Conservation (phyloP, 139 green algal genomes). For the Volvox africanus region DNA sequence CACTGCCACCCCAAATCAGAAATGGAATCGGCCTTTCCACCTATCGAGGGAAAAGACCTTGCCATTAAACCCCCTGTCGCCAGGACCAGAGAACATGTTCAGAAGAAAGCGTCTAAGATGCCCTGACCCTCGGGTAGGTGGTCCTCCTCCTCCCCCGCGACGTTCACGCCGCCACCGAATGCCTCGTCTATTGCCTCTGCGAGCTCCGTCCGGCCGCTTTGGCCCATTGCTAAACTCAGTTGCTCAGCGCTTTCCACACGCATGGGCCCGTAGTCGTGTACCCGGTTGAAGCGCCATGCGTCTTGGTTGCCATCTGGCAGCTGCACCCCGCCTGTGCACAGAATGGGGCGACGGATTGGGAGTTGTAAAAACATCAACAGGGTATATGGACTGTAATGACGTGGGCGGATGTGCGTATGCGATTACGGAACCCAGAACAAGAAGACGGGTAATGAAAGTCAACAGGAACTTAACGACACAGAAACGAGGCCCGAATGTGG, state of each 20-base stretch:
- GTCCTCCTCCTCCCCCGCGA: slow-evolving; percentile 5
- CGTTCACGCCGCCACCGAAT: neutral
- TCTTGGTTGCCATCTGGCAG: neutral
- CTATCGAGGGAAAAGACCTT: too few species aligned
- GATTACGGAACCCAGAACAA: too few species aligned
- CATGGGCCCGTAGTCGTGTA: slow-evolving; percentile 74
- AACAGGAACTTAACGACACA: too few species aligned
- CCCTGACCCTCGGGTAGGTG: neutral
- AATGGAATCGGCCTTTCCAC: too few species aligned
- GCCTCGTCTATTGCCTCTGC: neutral
- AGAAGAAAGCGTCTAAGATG: slow-evolving; percentile 33
- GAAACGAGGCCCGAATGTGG: too few species aligned
- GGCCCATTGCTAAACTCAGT: neutral
- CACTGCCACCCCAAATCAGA: too few species aligned
- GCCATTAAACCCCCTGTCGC: neutral
- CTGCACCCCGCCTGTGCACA: slow-evolving; percentile 4
- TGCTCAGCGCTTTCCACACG: slow-evolving; percentile 27
- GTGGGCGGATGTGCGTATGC: too few species aligned
- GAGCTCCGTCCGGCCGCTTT: neutral
- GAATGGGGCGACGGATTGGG: too few species aligned
- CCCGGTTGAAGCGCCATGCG: slow-evolving; percentile 89
- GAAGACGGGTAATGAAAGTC: too few species aligned
- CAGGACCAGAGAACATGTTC: neutral
- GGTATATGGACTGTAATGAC: too few species aligned
- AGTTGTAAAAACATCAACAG: too few species aligned